Base-by-base conservation (phyloP, 805 yeast species). In the Myxozyma monticola region DNA sequence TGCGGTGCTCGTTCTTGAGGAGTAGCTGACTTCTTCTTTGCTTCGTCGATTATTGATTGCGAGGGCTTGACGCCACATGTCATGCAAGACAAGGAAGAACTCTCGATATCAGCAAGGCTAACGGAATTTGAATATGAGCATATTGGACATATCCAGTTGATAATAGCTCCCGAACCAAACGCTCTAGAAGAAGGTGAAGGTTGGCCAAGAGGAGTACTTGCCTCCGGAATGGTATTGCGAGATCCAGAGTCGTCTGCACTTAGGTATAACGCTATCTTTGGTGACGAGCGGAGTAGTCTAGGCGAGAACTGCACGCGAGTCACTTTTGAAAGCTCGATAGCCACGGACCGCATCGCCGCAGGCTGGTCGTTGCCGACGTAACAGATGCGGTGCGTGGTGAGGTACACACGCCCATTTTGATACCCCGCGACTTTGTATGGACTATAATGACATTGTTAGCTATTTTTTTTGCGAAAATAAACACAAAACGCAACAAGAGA, bases 121-220 rank as follows among this genome's bases (percentile, higher is more conserved):
- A 77, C 58, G 9, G 65, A 67, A 62, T 88, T 88, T 22, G 82
- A 73, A 63, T 74, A 85, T n/a, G 80, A 79, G 67, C 99, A 91
- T 2, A 93, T 90, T n/a, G 85, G 84, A 65, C 99, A 91, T 1
- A 77, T 76, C 99, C 99, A 91, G 26, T 74, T 70, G 15, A 64
- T 53, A 12, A 25, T 40, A 21, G 37, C 47, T 30, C 21, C 37
- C 26, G 33, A 17, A 40, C 42, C 43, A 45, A 40, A 42, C 28
- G 37, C 21, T 7, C 20, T 12, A 14, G 21, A 20, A 31, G 30
- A 25, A 8, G 41, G 33, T 3, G 33, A n/a, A 7, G 47, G 41
- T 4, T 17, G 20, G 12, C 41, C 4, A 12, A 36, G 38, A 2
- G 41, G 14, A n/a, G 35, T 15, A 12, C 3, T 24, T 15, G 38